Evolutionary conservation across 768 basidiomycete species (phyloP).

Genomic region (Amanita molliuscula): DNA sequence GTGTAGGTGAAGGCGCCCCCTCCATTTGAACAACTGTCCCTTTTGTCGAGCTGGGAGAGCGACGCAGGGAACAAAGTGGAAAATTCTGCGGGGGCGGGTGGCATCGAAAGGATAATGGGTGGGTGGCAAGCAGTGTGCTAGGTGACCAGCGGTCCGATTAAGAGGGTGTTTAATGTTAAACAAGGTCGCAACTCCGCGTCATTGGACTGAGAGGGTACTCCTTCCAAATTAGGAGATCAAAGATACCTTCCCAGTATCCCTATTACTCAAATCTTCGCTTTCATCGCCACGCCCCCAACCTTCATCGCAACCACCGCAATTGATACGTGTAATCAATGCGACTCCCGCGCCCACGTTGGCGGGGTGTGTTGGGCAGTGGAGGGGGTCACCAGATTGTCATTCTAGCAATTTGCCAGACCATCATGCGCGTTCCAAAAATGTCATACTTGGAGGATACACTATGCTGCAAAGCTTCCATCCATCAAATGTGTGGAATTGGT

Average conservation of each 20-base stretch:
- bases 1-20: constrained; percentile 39
- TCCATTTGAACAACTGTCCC: constrained; percentile 35
- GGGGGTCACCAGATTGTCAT: too few species aligned
- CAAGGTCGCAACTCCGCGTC: too few species aligned
- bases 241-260: background rate
- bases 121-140: background rate
- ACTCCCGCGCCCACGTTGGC: too few species aligned
- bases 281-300: background rate
- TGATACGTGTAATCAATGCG: too few species aligned
- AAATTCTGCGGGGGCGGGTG: constrained; percentile 7
- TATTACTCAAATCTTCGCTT: background rate
- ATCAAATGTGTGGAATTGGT: too few species aligned
- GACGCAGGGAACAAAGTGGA: constrained; percentile 1
- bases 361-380: too few species aligned
- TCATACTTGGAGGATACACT: too few species aligned
- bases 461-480: too few species aligned
- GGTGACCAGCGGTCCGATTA: background rate
- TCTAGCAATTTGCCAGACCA: too few species aligned
- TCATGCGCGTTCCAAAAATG: too few species aligned
- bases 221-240: background rate
- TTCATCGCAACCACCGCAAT: background rate
- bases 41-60: background rate
- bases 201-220: constrained; percentile 11
- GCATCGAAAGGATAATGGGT: background rate
- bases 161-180: background rate